Percentiles rank a stretch among this genome's conserved stretches.
Conservation (phyloP, 495 filamentous ascomycete genomes). For the Talaromyces borbonicus region DNA sequence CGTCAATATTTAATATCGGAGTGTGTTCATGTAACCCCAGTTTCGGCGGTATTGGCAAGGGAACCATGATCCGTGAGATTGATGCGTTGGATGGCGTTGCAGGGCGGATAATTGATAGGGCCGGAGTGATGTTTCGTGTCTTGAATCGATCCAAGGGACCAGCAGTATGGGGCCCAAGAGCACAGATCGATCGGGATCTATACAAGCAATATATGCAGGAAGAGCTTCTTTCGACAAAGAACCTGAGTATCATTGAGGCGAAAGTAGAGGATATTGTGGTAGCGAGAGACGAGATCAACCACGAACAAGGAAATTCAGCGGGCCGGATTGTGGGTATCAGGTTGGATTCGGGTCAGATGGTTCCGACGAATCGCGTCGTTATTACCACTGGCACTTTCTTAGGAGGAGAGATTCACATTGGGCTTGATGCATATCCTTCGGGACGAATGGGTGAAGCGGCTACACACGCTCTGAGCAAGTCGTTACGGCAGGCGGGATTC, state of each 20-base stretch:
- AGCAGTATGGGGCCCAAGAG: slow-evolving; percentile 92
- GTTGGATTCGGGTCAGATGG: slow-evolving; percentile 79
- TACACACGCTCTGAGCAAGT: slow-evolving; percentile 88
- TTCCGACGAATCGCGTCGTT: slow-evolving; percentile 71
- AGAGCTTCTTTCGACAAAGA: slow-evolving; percentile 67
- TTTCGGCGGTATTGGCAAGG: slow-evolving; percentile 98
- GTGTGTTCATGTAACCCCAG: slow-evolving; percentile 97
- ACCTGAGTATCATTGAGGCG: slow-evolving; percentile 69
- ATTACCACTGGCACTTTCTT: slow-evolving; percentile 96
- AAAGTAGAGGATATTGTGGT: slow-evolving; percentile 87
- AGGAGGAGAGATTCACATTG: slow-evolving; percentile 94
- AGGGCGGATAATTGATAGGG: slow-evolving; percentile 84
- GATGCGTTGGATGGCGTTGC: slow-evolving; percentile 91
- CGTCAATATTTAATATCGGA: slow-evolving; percentile 77
- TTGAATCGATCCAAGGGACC: slow-evolving; percentile 85
- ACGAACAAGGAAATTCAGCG: slow-evolving; percentile 42
- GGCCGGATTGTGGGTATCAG: slow-evolving; percentile 77
- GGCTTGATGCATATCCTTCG: slow-evolving; percentile 70
- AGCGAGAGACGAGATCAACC: slow-evolving; percentile 39
- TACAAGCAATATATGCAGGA: slow-evolving; percentile 89
- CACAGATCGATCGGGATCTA: slow-evolving; percentile 87
- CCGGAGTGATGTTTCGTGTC: slow-evolving; percentile 82
- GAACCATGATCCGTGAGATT: slow-evolving; percentile 89
- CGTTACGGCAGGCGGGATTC: slow-evolving; percentile 81
- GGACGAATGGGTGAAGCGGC: slow-evolving; percentile 92